phyloP scores from a whole-genome alignment of 345 rosid genomes.

The Melaleuca alternifolia region DNA sequence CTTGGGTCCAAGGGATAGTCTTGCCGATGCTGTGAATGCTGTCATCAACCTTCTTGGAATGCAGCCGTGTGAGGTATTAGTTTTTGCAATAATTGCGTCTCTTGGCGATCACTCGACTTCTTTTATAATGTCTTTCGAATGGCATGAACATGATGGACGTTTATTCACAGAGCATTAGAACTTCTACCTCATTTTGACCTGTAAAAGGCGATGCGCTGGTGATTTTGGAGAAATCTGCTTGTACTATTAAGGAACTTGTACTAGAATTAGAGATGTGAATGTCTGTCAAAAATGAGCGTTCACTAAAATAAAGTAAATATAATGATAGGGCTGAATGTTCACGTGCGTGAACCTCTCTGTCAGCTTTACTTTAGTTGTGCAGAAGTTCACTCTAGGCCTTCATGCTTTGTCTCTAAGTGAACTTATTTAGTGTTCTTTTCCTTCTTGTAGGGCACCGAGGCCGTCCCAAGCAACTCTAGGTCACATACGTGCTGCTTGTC shows the following conservation, averaged over 20 bases:
- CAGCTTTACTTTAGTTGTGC: neutral
- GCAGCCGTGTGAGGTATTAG: slow-evolving; percentile 89
- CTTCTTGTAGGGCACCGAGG: slow-evolving; percentile 63
- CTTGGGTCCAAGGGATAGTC: slow-evolving; percentile 86
- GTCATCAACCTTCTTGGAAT: slow-evolving; percentile 92
- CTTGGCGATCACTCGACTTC: neutral
- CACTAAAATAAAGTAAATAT: neutral
- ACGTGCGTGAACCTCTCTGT: neutral
- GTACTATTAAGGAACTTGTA: neutral
- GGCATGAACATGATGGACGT: neutral
- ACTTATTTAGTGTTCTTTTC: neutral
- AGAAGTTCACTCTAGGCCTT: neutral
- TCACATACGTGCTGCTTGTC: slow-evolving; percentile 84
- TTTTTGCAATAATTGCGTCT: neutral
- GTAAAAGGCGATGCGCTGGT: neutral
- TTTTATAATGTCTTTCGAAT: neutral
- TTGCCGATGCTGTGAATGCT: slow-evolving; percentile 76
- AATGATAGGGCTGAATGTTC: neutral
- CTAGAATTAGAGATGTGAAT: neutral
- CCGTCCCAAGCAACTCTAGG: slow-evolving; percentile 74
- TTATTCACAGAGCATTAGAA: neutral
- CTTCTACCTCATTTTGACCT: neutral
- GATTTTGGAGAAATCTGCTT: neutral
- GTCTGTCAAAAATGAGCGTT: neutral
- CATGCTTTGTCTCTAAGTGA: neutral